These are phyloP conservation scores for Helotiales sp. DNA, from an alignment of 2,329 filamentous ascomycete species.

Conservation along the genomic window DNA sequence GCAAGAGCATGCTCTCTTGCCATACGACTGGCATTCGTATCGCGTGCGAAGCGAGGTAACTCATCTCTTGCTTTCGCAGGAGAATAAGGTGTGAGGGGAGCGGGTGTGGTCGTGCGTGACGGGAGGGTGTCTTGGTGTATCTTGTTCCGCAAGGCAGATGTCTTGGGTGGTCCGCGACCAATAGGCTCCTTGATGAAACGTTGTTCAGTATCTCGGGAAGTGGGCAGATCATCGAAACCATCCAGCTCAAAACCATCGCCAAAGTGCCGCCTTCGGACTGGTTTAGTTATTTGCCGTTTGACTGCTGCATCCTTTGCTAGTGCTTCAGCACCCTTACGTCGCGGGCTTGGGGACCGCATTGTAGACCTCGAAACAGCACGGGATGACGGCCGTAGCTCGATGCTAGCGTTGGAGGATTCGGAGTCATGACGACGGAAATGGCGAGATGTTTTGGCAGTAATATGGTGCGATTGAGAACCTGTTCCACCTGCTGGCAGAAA, in stretches of 20 bases:
- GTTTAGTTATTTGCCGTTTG: conserved; percentile 74
- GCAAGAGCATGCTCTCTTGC: conserved; percentile 62
- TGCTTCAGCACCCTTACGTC: conserved; percentile 43
- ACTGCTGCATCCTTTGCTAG: conserved; percentile 47
- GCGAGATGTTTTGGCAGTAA: conserved; percentile 68
- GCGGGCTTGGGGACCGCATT: conserved; percentile 58
- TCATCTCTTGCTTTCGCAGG: conserved; percentile 42
- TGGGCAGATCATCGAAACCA: conserved; percentile 91
- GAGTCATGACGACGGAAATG: conserved; percentile 81
- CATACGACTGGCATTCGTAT: conserved; percentile 65
- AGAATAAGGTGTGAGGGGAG: conserved; percentile 57
- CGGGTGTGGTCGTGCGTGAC: conserved; percentile 53
- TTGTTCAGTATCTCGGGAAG: conserved; percentile 77
- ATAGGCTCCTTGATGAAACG: conserved; percentile 80
- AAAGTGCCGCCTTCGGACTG: conserved; percentile 70
- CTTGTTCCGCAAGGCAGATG: conserved; percentile 53
- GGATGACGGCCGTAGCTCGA: conserved; percentile 58
- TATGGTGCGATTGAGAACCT: conserved; percentile 74
- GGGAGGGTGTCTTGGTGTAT: conserved; percentile 55
- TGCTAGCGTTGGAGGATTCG: conserved; percentile 62
- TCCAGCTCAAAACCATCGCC: conserved; percentile 93
- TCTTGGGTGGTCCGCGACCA: conserved; percentile 66
- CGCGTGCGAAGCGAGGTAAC: conserved; percentile 62
- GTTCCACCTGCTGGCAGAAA: conserved; percentile 79
- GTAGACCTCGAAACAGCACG: conserved; percentile 58